These are phyloP conservation scores for Diplocarpon mali DNA, from an alignment of 2,329 filamentous ascomycete species.

Conservation along the genomic window DNA sequence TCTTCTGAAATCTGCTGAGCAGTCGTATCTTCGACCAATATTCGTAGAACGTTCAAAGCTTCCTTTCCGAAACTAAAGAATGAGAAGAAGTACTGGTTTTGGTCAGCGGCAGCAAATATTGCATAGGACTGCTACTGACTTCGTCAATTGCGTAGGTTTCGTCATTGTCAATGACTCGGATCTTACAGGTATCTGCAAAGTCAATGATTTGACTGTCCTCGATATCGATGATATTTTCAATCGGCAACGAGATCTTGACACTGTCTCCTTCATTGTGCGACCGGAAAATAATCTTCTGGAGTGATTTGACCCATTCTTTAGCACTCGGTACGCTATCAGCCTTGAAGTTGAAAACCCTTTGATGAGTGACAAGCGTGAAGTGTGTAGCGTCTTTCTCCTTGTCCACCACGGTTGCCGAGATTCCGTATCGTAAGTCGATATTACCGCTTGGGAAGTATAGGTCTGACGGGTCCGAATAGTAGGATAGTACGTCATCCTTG, in stretches of 20 bases:
- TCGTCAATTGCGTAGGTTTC: conserved; percentile 95
- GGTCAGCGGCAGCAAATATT: conserved; percentile 18
- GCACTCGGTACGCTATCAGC: conserved; percentile 82
- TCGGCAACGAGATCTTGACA: conserved; percentile 87
- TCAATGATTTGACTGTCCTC: conserved; percentile 86
- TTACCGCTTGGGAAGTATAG: conserved; percentile 87
- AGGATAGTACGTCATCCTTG: conserved; percentile 84
- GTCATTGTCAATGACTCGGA: conserved; percentile 84
- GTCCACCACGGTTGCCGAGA: conserved; percentile 70
- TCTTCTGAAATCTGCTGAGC: conserved; percentile 26
- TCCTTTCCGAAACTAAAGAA: conserved; percentile 84
- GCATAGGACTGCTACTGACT: conserved; percentile 35
- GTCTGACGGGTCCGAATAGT: conserved; percentile 73
- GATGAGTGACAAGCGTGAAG: conserved; percentile 73
- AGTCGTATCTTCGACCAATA: conserved; percentile 26
- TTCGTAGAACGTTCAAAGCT: conserved; percentile 62
- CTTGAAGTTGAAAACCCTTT: conserved; percentile 75
- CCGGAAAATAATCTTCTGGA: conserved; percentile 91
- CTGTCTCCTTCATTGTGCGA: conserved; percentile 95
- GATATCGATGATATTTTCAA: conserved; percentile 81
- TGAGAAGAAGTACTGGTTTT: conserved; percentile 79
- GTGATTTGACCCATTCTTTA: conserved; percentile 89
- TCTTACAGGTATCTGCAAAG: conserved; percentile 87
- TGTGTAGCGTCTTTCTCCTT: conserved; percentile 64
- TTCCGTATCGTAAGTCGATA: conserved; percentile 84